Percentiles rank a stretch among this genome's conserved stretches.
phyloP scores from a whole-genome alignment of 2,329 filamentous ascomycete species.

The Apiospora phragmitis region DNA sequence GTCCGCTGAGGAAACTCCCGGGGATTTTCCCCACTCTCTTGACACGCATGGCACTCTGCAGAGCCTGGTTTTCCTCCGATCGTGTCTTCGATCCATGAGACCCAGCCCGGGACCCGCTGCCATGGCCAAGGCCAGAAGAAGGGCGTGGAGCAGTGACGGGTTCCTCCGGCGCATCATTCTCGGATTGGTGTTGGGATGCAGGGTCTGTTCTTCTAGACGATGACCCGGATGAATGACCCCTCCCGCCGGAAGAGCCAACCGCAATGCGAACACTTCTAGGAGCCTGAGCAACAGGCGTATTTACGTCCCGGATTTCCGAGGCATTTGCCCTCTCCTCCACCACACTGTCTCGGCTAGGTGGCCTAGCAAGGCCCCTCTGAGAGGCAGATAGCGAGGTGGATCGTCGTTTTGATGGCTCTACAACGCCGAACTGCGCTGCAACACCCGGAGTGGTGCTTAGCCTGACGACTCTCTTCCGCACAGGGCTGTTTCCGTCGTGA shows the following conservation, averaged over 20 bases:
- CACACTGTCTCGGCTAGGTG: constrained; percentile 42
- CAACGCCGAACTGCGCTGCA: constrained; percentile 20
- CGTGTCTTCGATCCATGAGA: constrained; percentile 51
- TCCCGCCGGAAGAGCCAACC: constrained; percentile 50
- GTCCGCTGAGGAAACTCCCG: constrained; percentile 77
- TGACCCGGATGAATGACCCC: constrained; percentile 36
- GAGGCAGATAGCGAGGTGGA: constrained; percentile 50
- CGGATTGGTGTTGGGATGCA: constrained; percentile 35
- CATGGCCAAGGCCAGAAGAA: constrained; percentile 46
- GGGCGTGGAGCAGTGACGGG: constrained; percentile 51
- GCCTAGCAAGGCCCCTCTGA: constrained; percentile 34
- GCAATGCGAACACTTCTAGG: constrained; percentile 57
- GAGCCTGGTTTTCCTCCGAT: constrained; percentile 62
- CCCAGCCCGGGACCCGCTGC: constrained; percentile 54
- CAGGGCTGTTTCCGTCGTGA: constrained; percentile 49
- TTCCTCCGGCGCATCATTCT: constrained; percentile 48
- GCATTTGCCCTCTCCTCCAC: constrained; percentile 39
- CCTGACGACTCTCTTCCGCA: constrained; percentile 58
- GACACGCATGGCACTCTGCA: constrained; percentile 74
- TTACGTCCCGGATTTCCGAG: constrained; percentile 43
- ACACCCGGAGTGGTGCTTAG: constrained; percentile 49
- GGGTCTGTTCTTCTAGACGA: constrained; percentile 35
- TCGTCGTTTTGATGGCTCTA: constrained; percentile 43
- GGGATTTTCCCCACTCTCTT: constrained; percentile 75
- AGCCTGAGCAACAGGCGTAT: constrained; percentile 51